Evolutionary conservation across 495 filamentous ascomycete species (phyloP).

Genomic region (Tuber indicum): DNA sequence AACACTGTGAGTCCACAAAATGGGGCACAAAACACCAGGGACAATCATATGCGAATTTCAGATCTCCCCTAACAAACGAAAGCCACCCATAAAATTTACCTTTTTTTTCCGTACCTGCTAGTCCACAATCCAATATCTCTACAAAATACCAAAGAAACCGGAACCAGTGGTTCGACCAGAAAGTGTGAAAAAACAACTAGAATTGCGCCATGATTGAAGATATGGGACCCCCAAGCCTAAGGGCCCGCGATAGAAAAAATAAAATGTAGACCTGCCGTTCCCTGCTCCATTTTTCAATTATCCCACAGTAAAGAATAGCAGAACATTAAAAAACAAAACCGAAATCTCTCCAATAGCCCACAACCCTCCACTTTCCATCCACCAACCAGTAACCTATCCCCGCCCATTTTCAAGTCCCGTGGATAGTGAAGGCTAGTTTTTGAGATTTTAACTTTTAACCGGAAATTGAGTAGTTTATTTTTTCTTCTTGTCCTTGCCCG

Average conservation of each 20-base stretch:
- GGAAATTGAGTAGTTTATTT: slow-evolving; percentile 44
- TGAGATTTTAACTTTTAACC: slow-evolving; percentile 28
- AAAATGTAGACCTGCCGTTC: neutral
- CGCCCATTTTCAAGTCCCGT: neutral
- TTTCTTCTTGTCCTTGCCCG: slow-evolving; percentile 68
- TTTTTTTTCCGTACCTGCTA: neutral
- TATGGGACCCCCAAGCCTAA: neutral
- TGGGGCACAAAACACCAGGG: neutral
- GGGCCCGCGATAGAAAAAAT: neutral
- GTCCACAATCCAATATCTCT: neutral
- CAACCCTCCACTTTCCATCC: neutral
- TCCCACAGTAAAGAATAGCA: neutral
- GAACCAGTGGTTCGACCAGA: neutral
- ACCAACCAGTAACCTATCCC: neutral
- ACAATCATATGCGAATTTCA: neutral
- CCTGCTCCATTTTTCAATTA: slow-evolving; percentile 1
- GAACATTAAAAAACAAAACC: neutral
- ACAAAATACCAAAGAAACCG: neutral
- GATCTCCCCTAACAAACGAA: neutral
- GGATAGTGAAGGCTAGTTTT: slow-evolving; percentile 12
- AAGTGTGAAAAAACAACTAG: neutral
- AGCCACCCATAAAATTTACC: neutral
- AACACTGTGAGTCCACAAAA: neutral
- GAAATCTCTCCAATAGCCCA: neutral
- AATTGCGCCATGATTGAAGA: slow-evolving; percentile 5